phyloP scores from a whole-genome alignment of 225 moss, liverwort and hornwort genomes.

The Marchantia paleacea region DNA sequence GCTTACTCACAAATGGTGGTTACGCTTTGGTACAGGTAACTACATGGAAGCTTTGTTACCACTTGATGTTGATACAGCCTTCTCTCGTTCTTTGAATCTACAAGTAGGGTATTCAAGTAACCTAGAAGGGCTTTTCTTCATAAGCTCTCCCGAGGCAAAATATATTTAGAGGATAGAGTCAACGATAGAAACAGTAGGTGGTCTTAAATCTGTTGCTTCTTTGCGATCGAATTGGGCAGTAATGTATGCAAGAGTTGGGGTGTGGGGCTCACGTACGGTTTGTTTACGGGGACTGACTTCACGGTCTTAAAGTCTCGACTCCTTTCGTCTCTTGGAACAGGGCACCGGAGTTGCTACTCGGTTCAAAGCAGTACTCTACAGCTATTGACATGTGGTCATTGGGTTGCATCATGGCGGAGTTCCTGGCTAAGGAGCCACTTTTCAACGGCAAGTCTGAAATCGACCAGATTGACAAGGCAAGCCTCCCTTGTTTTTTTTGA shows the following conservation, averaged over 20 bases:
- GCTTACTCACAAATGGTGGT: slow-evolving; percentile 46
- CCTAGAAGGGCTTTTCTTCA: too few species aligned
- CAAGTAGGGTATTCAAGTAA: too few species aligned
- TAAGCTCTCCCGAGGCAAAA: too few species aligned
- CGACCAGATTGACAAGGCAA: slow-evolving; percentile 49
- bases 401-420: slow-evolving; percentile 53
- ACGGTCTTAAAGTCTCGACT: neutral
- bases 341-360: slow-evolving; percentile 41
- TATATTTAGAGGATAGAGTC: too few species aligned
- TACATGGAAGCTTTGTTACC: neutral
- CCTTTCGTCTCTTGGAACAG: slow-evolving; percentile 23
- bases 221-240: too few species aligned
- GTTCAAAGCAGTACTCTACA: slow-evolving; percentile 40
- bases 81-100: neutral
- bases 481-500: neutral
- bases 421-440: slow-evolving; percentile 41
- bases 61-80: neutral
- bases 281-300: neutral
- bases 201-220: too few species aligned
- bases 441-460: slow-evolving; percentile 41
- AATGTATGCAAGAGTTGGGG: too few species aligned
- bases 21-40: slow-evolving; percentile 50
- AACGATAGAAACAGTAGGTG: too few species aligned
- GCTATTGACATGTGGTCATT: slow-evolving; percentile 55
- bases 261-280: too few species aligned